Conservation (phyloP, 345 rosid species). For the Citrus maxima region DNA sequence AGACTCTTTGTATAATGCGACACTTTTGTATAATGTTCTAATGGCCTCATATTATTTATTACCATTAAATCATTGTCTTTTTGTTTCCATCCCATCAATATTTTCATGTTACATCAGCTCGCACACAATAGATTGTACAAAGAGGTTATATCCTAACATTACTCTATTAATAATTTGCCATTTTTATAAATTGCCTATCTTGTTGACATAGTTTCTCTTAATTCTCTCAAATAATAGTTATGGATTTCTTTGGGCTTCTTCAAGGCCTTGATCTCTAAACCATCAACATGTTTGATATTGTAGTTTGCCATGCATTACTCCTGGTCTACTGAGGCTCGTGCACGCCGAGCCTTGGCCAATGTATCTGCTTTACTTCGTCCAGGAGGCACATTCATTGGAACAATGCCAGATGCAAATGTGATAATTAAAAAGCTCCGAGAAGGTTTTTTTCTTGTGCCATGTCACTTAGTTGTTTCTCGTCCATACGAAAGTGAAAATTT, state of each 20-base stretch:
- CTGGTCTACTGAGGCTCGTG: conserved; percentile 93
- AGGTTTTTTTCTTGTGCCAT: conserved; percentile 42
- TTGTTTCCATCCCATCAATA: no score
- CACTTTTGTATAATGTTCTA: neutral
- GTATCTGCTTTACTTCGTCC: conserved; percentile 94
- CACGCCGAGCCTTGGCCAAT: conserved; percentile 89
- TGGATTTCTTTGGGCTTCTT: neutral
- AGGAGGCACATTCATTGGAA: conserved; percentile 87
- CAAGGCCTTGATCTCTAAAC: conserved; percentile 15
- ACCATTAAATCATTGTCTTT: neutral
- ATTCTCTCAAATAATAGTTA: neutral
- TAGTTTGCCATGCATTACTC: conserved; percentile 98
- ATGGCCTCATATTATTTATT: neutral
- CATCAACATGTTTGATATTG: conserved; percentile 20
- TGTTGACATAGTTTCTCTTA: neutral
- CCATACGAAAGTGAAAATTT: neutral
- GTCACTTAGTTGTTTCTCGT: neutral
- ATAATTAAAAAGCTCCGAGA: conserved; percentile 79
- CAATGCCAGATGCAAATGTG: conserved; percentile 99
- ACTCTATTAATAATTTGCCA: neutral
- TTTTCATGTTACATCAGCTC: neutral
- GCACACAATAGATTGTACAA: neutral
- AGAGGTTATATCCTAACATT: neutral
- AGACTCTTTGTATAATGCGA: neutral
- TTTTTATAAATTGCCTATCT: neutral